phyloP scores from a whole-genome alignment of 2,329 filamentous ascomycete genomes.

The Pseudopithomyces chartarum region DNA sequence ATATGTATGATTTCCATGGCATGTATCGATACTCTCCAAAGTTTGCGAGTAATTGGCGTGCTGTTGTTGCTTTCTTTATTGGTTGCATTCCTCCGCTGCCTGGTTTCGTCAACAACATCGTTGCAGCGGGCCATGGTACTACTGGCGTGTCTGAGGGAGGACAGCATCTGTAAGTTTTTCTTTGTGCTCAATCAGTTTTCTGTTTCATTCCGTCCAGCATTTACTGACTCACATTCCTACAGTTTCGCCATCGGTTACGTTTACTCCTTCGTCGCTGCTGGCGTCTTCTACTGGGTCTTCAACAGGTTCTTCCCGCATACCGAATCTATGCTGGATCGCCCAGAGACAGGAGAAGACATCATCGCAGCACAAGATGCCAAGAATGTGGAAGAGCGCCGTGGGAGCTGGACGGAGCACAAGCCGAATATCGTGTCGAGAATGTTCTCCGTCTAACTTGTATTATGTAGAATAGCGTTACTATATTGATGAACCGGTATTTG shows the following conservation, averaged over 20 bases:
- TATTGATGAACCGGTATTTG: no score
- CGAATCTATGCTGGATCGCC: constrained; percentile 85
- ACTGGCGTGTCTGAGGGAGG: constrained; percentile 24
- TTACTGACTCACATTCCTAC: background rate
- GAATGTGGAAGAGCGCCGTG: constrained; percentile 9
- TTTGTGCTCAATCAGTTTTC: background rate
- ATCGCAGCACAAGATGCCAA: constrained; percentile 42
- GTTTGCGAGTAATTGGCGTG: constrained; percentile 29
- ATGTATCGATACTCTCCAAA: constrained; percentile 30
- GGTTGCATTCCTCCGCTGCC: constrained; percentile 29
- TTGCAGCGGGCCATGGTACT: constrained; percentile 13
- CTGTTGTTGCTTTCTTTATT: constrained; percentile 28
- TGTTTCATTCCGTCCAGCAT: background rate
- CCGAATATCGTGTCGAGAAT: background rate
- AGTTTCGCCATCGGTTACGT: constrained; percentile 44
- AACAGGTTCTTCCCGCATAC: constrained; percentile 57
- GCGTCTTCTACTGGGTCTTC: constrained; percentile 41
- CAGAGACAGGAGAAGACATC: constrained; percentile 67
- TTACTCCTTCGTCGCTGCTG: constrained; percentile 42
- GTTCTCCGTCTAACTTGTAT: background rate
- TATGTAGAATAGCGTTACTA: no score
- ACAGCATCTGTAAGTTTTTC: constrained; percentile 26
- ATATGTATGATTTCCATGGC: constrained; percentile 32
- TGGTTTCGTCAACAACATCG: constrained; percentile 28
- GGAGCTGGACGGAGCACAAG: constrained; percentile 3